Conservation (phyloP, 2,329 filamentous ascomycete species). For the Pyricularia grisea region DNA sequence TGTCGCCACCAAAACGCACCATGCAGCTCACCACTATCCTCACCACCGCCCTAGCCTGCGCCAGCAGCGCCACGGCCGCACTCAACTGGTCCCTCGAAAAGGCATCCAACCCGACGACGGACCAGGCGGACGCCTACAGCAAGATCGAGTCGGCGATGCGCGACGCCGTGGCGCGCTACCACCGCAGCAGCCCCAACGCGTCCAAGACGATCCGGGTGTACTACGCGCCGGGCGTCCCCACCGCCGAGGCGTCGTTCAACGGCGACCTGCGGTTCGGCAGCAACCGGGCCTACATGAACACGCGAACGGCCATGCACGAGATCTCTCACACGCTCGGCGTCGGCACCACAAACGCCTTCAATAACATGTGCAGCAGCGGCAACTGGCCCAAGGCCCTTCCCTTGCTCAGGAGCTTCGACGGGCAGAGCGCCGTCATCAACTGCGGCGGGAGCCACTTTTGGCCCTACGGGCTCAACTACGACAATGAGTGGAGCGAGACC, state of each 20-base stretch:
- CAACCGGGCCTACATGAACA: conserved; percentile 35
- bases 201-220: conserved; percentile 28
- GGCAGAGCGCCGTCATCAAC: conserved; percentile 23
- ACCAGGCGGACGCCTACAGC: conserved; percentile 32
- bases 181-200: conserved; percentile 19
- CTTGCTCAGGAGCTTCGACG: conserved; percentile 32
- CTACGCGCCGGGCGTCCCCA: conserved; percentile 33
- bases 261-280: conserved; percentile 32
- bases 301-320: conserved; percentile 38
- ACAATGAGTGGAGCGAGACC: conserved; percentile 33
- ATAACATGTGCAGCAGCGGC: conserved; percentile 25
- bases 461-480: conserved; percentile 32
- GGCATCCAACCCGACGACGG: conserved; percentile 26
- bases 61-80: conserved; percentile 22
- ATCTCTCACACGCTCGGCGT: conserved; percentile 37
- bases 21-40: conserved; percentile 26
- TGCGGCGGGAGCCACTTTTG: conserved; percentile 30
- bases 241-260: conserved; percentile 29
- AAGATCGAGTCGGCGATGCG: conserved; percentile 32
- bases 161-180: conserved; percentile 29
- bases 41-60: conserved; percentile 15
- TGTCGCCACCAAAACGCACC: not conserved
- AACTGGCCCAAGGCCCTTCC: conserved; percentile 30
- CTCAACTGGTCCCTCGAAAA: conserved; percentile 29
- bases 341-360: conserved; percentile 31